phyloP scores from a whole-genome alignment of 768 basidiomycete genomes.

The Trametes gibbosa region DNA sequence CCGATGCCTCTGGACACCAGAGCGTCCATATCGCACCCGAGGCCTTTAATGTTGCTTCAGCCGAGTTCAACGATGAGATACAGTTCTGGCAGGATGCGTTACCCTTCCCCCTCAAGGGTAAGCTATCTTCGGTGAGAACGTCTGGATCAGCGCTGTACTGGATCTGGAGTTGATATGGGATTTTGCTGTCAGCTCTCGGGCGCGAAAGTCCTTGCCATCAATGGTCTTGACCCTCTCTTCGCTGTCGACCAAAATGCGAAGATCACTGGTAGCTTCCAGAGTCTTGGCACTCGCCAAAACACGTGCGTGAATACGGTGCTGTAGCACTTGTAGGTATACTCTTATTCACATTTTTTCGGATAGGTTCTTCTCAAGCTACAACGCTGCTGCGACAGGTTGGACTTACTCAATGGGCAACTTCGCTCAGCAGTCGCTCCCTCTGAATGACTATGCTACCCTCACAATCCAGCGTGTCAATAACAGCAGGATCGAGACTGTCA shows the following conservation, averaged over 20 bases:
- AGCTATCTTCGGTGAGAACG: slow-evolving; percentile 41
- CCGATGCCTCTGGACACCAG: slow-evolving; percentile 43
- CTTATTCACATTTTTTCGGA: background rate
- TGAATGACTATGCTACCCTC: slow-evolving; percentile 46
- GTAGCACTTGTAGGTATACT: no score
- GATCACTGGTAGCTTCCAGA: slow-evolving; percentile 52
- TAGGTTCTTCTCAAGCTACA: slow-evolving; percentile 37
- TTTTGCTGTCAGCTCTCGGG: slow-evolving; percentile 37
- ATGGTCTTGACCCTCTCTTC: slow-evolving; percentile 48
- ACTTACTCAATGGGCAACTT: slow-evolving; percentile 42
- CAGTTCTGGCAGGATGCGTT: slow-evolving; percentile 53
- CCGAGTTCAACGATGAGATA: slow-evolving; percentile 49
- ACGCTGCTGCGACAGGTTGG: slow-evolving; percentile 27
- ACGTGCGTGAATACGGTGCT: slow-evolving; percentile 16
- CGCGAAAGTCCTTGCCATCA: slow-evolving; percentile 52
- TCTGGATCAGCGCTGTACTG: background rate
- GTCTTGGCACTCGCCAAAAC: slow-evolving; percentile 41
- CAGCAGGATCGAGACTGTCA: slow-evolving; percentile 41
- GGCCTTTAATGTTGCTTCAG: slow-evolving; percentile 49
- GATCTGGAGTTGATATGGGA: background rate
- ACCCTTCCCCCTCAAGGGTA: slow-evolving; percentile 43
- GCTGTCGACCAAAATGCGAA: slow-evolving; percentile 51
- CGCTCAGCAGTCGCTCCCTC: slow-evolving; percentile 51
- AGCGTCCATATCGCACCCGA: slow-evolving; percentile 50
- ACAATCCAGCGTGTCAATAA: slow-evolving; percentile 44